Evolutionary conservation across 108 stramenopile genomes (phyloP), one percentile per base, ranked within the genome.

Genomic region (Parietichytrium sp.): DNA sequence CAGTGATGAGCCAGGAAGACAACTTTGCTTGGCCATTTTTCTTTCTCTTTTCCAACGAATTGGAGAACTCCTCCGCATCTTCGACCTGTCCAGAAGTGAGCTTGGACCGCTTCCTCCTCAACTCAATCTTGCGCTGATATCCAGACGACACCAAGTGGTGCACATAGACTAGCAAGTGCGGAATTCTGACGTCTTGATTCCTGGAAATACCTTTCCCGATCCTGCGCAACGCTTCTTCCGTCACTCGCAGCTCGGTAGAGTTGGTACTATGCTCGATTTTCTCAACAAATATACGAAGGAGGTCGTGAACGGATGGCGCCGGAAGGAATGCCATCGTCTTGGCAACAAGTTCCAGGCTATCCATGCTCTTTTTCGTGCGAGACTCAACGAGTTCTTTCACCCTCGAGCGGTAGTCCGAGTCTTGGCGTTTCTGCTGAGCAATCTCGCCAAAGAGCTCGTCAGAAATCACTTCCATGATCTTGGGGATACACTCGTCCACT

Each of bases 371-470:
- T 12, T 16, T 23, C 16, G 33, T 6, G 13, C 61, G 61, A 7
- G 61, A 16, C 42, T 72, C 61, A 23, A 72, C 42, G 3, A 72
- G 61, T 6, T 72, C 45, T 12, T 38, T 31, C 7, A 72, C 25
- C 23, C 61, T 33, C 0, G 61, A 72, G 38, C 45, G 33, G 61
- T 72, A 72, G 38, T 72, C 61, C 23, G 29, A 45, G 13, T 72
- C 61, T 0, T 33, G n/a, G 6, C 25, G 61, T 2, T 72, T 72
- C 25, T 72, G 61, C 33, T n/a, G 61, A 16, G 61, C 10, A 8
- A 72, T 33, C 13, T 33, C 36, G 33, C 61, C 61, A 72, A 72
- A 72, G 38, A 72, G 33, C 42, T 72, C 61, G 38, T 72, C 20
- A 2, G 36, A 33, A 16, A 72, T 25, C 10, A 72, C 33, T 16